Percentiles rank a stretch among this genome's conserved stretches.
Conservation (phyloP, 108 stramenopile species). For the Schizochytrium sp. region DNA sequence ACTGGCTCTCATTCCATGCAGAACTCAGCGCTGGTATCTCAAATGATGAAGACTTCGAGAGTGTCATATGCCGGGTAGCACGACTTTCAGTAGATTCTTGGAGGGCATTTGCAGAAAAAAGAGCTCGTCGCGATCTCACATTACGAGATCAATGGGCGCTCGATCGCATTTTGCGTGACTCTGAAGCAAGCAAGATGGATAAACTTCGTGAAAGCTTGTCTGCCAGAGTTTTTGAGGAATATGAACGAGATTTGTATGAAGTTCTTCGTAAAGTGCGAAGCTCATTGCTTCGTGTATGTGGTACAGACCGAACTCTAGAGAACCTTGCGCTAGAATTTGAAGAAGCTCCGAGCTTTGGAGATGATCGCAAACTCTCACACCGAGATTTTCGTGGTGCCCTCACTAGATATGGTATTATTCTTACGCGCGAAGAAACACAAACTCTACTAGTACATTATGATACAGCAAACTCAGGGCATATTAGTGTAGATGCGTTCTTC, state of each 20-base stretch:
- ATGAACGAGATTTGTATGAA: slow-evolving; percentile 1
- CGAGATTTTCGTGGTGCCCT: slow-evolving; percentile 31
- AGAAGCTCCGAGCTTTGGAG: slow-evolving; percentile 31
- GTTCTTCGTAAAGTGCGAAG: slow-evolving; percentile 35
- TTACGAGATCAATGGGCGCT: slow-evolving; percentile 4
- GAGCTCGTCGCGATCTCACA: slow-evolving; percentile 1
- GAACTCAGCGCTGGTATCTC: slow-evolving; percentile 38
- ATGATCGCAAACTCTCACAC: slow-evolving; percentile 26
- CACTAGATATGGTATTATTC: slow-evolving; percentile 11
- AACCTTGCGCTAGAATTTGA: slow-evolving; percentile 7
- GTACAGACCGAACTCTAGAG: slow-evolving; percentile 33
- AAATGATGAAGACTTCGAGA: background rate
- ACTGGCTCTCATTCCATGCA: slow-evolving; percentile 57
- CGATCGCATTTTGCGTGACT: background rate
- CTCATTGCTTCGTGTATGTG: slow-evolving; percentile 27
- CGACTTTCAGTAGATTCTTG: background rate
- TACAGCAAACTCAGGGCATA: background rate
- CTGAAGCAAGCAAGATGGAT: background rate
- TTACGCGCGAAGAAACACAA: slow-evolving; percentile 37
- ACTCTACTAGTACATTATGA: slow-evolving; percentile 22
- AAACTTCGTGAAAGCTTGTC: background rate
- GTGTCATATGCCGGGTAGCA: background rate
- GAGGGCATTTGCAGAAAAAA: slow-evolving; percentile 5
- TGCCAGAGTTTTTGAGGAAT: slow-evolving; percentile 17
- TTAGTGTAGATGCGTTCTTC: slow-evolving; percentile 52